Base-by-base conservation (phyloP, 768 basidiomycete species). In the Gloeostereum incarnatum region DNA sequence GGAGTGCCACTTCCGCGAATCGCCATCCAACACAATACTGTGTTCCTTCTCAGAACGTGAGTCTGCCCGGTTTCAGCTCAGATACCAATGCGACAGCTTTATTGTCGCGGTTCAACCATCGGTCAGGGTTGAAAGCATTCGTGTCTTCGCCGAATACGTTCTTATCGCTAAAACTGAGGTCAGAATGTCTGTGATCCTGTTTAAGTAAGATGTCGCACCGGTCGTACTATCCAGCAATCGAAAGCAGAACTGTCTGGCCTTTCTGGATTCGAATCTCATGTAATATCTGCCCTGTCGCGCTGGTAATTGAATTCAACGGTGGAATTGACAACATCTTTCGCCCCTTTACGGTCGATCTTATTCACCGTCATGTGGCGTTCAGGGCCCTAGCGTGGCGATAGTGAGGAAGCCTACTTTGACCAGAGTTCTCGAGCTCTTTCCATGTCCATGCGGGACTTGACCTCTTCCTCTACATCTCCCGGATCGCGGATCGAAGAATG, bases 401-500 rank as follows among this genome's bases (percentile, higher is more conserved):
- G 19, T 18, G 5, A 24, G 20, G 18, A 42, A 14, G 13, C 53
- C 36, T 22, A 18, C 37, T 32, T 7, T 49, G 53, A 34, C 55
- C 55, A 21, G 53, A 63, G 20, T 27, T 46, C 26, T 63, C 58
- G 34, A 63, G 49, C 39, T 63, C 55, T 14, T 51, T 41, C 13
- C 41, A 32, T 6, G 50, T 55, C 27, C 49, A 50, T 10, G 38
- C 17, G 2, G 37, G 21, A 22, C 45, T 45, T 47, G 25, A 41
- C 38, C 13, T 38, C 14, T 27, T 29, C n/a, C 4, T 14, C 39
- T 52, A 33, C 13, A 41, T 36, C 25, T 14, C 34, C 36, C 56
- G 54, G 27, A 81, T 68, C 58, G 86, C 86, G 0, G 57, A 51
- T n/a, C 87, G 72, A 23, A 89, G 69, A 40, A 62, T 66, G 2